A percentile compares a stretch with the other conserved stretches of the same genome.
Conservation (phyloP, 331 rosid genomes). For the Acacia concinna region DNA sequence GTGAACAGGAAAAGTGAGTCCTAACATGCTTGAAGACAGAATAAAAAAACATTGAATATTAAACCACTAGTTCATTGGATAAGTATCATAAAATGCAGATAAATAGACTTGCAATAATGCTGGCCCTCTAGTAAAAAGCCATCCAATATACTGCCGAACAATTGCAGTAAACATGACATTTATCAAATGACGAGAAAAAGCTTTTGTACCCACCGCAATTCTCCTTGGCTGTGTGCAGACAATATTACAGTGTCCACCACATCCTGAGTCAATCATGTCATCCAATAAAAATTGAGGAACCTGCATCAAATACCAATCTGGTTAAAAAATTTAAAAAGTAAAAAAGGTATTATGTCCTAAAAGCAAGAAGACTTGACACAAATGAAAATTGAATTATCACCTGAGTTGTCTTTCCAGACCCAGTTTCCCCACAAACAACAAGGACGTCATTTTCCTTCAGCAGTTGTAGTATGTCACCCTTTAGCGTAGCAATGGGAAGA, state of each 20-base stretch:
- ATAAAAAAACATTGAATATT: background rate
- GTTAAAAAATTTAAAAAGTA: background rate
- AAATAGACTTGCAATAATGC: background rate
- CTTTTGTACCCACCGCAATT: conserved; percentile 75
- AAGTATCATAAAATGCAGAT: background rate
- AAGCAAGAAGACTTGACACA: conserved; percentile 16
- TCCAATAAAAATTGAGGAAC: conserved; percentile 97
- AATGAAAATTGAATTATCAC: conserved; percentile 41
- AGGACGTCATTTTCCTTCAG: conserved; percentile 71
- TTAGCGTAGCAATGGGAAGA: conserved; percentile 76
- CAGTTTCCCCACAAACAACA: conserved; percentile 99
- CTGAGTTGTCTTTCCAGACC: conserved; percentile 99
- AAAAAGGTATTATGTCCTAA: background rate
- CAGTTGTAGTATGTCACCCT: conserved; percentile 71
- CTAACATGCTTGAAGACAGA: background rate
- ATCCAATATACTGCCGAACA: conserved; percentile 3
- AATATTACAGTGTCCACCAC: conserved; percentile 80
- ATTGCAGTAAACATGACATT: conserved; percentile 22
- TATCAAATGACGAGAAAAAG: conserved; percentile 18
- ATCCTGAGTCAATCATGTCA: conserved; percentile 79
- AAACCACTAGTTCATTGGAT: background rate
- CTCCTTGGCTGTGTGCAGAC: conserved; percentile 98
- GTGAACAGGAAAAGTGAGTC: conserved; percentile 5
- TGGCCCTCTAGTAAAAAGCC: background rate
- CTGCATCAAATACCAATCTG: conserved; percentile 46